These are phyloP conservation scores for Scutellaria galericulata DNA, from an alignment of 257 asterid genomes.

Conservation along the genomic window DNA sequence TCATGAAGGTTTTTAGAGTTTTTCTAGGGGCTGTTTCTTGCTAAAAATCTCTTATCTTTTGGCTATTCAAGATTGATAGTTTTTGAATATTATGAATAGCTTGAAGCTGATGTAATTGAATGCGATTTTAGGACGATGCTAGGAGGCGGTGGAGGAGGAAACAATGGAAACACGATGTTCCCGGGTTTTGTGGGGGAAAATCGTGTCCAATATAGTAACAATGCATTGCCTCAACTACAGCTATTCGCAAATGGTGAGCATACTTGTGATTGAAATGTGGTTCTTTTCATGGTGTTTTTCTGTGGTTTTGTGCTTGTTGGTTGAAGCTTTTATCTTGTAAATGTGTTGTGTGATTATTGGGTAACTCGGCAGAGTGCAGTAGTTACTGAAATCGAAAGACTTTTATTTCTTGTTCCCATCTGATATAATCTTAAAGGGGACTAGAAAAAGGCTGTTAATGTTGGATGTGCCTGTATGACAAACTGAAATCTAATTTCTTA, in stretches of 20 bases:
- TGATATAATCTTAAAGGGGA: neutral
- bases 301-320: constrained; percentile 13
- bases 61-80: constrained; percentile 17
- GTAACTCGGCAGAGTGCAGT: neutral
- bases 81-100: constrained; percentile 1
- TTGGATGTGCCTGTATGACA: neutral
- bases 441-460: no score
- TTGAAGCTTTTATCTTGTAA: constrained; percentile 19
- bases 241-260: constrained; percentile 70
- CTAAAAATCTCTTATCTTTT: constrained; percentile 15
- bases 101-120: constrained; percentile 35
- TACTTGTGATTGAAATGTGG: constrained; percentile 30
- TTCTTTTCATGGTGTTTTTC: constrained; percentile 17
- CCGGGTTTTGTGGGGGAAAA: constrained; percentile 54
- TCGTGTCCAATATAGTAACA: constrained; percentile 45
- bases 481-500: neutral
- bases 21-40: constrained; percentile 9
- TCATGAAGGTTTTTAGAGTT: constrained; percentile 2
- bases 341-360: neutral
- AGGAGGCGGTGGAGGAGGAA: constrained; percentile 64
- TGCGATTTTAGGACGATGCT: constrained; percentile 58
- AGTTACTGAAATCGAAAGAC: no score
- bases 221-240: constrained; percentile 66
- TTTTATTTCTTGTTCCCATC: no score
- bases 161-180: constrained; percentile 47